Base-by-base conservation (phyloP, 176 grass and related monocot genomes). In the Carex littledalei region DNA sequence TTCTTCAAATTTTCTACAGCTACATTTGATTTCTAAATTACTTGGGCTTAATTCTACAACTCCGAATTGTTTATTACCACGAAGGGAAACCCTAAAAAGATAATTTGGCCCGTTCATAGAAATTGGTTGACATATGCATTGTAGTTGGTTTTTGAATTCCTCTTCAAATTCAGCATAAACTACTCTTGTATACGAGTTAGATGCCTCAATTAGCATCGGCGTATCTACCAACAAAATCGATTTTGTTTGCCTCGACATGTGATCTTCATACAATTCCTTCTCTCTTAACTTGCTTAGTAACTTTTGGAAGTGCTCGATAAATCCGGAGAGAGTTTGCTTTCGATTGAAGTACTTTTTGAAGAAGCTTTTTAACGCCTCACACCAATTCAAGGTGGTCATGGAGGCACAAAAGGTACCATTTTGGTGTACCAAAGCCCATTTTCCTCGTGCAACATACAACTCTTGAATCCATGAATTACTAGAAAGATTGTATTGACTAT, bases 191-290 rank as follows among this genome's bases (percentile, higher is more conserved):
- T 89, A 89, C 10, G 67, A 87, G 37, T 92, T 72, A 12, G 87
- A 85, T 43, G 85, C 87, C 85, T 89, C 85, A 80, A 87, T 89
- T 67, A 92, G 41, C 85, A 92, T 89, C n/a, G 77, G 87, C 52
- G 70, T 84, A 43, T 89, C 85, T 16, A 89, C 87, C 61, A 84
- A 84, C 55, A 89, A 78, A 83, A 89, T 18, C 24, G 82, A 88
- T 85, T 87, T 89, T 67, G 85, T 87, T 58, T 89, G 70, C 60
- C 87, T 84, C 15, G 82, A 92, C 58, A 86, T 88, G 31, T 88
- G 74, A 80, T 91, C 89, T 82, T 92, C 85, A 83, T 72, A 52
- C 22, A 92, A 60, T 73, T 84, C 90, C 69, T 89, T 92, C 60
- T 86, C 68, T 59, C 69, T 63, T 82, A 89, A 82, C 74, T 65